Evolutionary conservation across 306 rosid species (phyloP), one percentile per base, ranked within the genome.

Genomic region (Luffa aegyptiaca): DNA sequence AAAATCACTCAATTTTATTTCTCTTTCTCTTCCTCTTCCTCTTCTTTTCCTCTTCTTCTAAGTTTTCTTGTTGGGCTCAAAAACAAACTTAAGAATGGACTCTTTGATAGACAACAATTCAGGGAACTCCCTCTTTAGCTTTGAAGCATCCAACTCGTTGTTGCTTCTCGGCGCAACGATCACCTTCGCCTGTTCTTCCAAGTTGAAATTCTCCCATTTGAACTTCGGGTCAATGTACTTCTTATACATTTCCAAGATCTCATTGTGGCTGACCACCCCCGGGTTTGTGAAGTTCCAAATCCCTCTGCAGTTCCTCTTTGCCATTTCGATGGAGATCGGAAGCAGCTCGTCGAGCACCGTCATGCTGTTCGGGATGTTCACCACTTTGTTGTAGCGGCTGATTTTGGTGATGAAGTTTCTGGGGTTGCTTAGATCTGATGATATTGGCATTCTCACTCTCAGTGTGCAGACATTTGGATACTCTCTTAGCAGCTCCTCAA

Each of bases 251-350:
- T 92, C 89, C 59, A 87, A 76, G 63, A 90, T 88, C 84, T 92
- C 82, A 69, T 92, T 90, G 86, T 90, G 94, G 82, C 91, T 86
- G 42, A 92, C 86, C 39, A 85, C 94, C 57, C 94, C 97, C 3
- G 97, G 94, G 44, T 92, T 92, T 61, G 94, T 92, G 86, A 92
- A 88, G 87, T 92, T 92, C 97, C 97, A 92, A 59, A 92, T 84
- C 41, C 92, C 97, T 81, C 76, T 84, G 71, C 88, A 78, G 76
- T 82, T 81, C 80, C 90, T 92, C 84, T 81, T 87, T 1, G 97
- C 94, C 93, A 90, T 92, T 49, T 85, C 90, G n/a, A 88, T 85
- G 42, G 97, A 72, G 75, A 92, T 85, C 8, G 94, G 97, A 12
- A 92, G 80, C 17, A 92, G 89, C 82, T 92, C 97, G 72, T 92